These are phyloP conservation scores for Erythrophleum ivorense DNA, from an alignment of 331 rosid species.

Conservation along the genomic window DNA sequence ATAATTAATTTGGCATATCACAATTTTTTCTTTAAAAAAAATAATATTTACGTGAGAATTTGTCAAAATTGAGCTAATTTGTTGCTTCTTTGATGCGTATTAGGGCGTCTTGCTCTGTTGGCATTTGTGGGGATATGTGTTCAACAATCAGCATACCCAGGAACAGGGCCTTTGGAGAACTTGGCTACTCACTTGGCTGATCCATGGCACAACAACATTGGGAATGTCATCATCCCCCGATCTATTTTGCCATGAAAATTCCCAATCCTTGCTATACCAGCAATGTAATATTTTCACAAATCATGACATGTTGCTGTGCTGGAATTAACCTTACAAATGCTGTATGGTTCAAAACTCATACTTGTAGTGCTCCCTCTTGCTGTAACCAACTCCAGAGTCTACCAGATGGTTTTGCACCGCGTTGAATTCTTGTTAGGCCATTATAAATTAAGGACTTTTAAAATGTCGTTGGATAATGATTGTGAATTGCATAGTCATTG, in stretches of 20 bases:
- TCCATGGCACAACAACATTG: constrained; percentile 99
- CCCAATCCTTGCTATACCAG: constrained; percentile 16
- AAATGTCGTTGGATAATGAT: no score
- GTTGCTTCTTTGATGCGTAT: neutral
- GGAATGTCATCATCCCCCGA: constrained; percentile 76
- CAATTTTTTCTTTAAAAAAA: no score
- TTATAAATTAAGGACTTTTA: no score
- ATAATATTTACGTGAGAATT: no score
- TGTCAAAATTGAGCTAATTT: neutral
- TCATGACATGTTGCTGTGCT: constrained; percentile 37
- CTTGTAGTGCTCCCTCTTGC: neutral
- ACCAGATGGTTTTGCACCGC: no score
- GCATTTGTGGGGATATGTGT: constrained; percentile 91
- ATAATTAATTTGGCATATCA: no score
- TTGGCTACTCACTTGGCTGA: constrained; percentile 99
- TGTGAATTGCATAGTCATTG: no score
- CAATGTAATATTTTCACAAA: constrained; percentile 45
- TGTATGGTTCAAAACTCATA: neutral
- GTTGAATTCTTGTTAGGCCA: no score
- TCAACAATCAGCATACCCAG: constrained; percentile 96
- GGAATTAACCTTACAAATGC: constrained; percentile 31
- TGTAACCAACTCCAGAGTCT: neutral
- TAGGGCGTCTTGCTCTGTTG: constrained; percentile 92
- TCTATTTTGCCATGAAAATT: constrained; percentile 43
- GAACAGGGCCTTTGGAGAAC: constrained; percentile 99